Conservation (phyloP, 2,329 filamentous ascomycete genomes). For the Ceratocystis papillata region DNA sequence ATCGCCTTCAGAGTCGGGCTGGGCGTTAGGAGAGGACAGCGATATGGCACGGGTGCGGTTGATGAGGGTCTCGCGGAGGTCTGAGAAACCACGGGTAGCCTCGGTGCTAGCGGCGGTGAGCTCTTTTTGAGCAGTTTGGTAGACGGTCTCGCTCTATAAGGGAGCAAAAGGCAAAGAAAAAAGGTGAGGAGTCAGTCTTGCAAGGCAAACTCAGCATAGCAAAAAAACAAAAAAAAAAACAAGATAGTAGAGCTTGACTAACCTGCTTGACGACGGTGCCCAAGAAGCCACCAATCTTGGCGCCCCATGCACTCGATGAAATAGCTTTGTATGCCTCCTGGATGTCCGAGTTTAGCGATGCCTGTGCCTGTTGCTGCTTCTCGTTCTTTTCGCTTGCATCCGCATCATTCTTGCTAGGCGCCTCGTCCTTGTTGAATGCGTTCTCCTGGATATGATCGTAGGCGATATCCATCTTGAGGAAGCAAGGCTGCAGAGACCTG, state of each 20-base stretch:
- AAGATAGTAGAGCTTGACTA: constrained; percentile 27
- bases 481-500: neutral
- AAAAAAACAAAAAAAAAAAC: neutral
- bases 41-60: constrained; percentile 65
- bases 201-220: neutral
- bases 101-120: constrained; percentile 68
- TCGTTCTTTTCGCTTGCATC: constrained; percentile 29
- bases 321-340: constrained; percentile 94
- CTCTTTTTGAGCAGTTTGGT: constrained; percentile 79
- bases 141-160: constrained; percentile 61
- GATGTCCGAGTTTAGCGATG: constrained; percentile 71
- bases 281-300: constrained; percentile 75
- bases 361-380: constrained; percentile 34
- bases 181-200: neutral
- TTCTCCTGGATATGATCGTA: constrained; percentile 96
- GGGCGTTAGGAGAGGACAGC: constrained; percentile 38
- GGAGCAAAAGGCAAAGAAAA: neutral
- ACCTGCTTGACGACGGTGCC: constrained; percentile 90
- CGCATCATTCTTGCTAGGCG: constrained; percentile 27
- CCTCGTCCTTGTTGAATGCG: constrained; percentile 50
- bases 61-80: constrained; percentile 55
- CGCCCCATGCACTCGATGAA: constrained; percentile 82
- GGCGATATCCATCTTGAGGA: constrained; percentile 69
- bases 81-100: constrained; percentile 69
- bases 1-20: constrained; percentile 21